Percentiles rank a stretch among this genome's conserved stretches.
phyloP scores from a whole-genome alignment of 495 filamentous ascomycete genomes.

The Aspergillus ostianus region DNA sequence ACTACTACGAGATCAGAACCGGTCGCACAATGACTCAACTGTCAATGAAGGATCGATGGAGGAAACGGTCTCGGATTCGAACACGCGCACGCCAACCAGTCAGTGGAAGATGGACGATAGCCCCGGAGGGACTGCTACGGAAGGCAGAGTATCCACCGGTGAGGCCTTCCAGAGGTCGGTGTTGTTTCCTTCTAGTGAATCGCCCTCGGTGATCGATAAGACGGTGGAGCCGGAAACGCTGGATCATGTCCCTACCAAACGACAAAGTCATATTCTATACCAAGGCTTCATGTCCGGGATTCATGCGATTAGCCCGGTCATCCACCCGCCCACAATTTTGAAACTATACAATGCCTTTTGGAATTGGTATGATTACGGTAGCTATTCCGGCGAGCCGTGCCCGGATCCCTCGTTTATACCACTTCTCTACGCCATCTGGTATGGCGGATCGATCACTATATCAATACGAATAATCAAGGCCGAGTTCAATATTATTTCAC shows the following conservation, averaged over 20 bases:
- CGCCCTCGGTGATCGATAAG: slow-evolving; percentile 35
- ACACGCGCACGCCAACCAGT: slow-evolving; percentile 9
- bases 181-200: slow-evolving; percentile 38
- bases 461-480: slow-evolving; percentile 44
- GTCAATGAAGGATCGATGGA: slow-evolving; percentile 24
- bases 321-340: slow-evolving; percentile 44
- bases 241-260: slow-evolving; percentile 41
- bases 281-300: slow-evolving; percentile 49
- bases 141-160: slow-evolving; percentile 12
- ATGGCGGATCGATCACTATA: slow-evolving; percentile 46
- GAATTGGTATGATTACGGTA: slow-evolving; percentile 49
- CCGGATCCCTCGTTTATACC: slow-evolving; percentile 46
- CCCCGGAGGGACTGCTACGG: neutral
- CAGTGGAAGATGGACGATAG: slow-evolving; percentile 28
- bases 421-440: slow-evolving; percentile 48
- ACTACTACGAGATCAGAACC: slow-evolving; percentile 42
- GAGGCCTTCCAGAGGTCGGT: slow-evolving; percentile 40
- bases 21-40: slow-evolving; percentile 33
- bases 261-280: slow-evolving; percentile 49
- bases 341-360: slow-evolving; percentile 46
- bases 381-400: slow-evolving; percentile 43
- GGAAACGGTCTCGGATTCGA: slow-evolving; percentile 18
- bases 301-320: slow-evolving; percentile 45
- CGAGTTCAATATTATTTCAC: slow-evolving; percentile 39
- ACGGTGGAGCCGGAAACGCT: slow-evolving; percentile 46